Evolutionary conservation across 805 yeast species (phyloP), one percentile per base, ranked within the genome.

Genomic region (Candida orba): DNA sequence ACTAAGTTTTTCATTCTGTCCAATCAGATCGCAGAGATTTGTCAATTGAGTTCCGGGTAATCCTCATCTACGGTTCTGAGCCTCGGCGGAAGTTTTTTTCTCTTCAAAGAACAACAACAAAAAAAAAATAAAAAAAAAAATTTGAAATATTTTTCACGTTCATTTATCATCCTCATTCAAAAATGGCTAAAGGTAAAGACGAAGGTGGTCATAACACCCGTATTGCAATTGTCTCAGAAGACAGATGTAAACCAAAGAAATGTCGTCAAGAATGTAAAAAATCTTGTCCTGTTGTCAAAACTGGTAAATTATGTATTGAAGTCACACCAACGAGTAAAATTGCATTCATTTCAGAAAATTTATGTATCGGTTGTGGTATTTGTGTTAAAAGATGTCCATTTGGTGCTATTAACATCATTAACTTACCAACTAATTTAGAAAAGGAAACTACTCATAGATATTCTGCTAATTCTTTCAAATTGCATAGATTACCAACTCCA

Each of bases 331-430:
- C 81, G 18, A 79, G 85, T 48, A 93, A 93, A 62, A 87, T 93
- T 60, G 96, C 98, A 14, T 93, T 90, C 65, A 87, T 93, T 46
- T 86, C 96, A 15, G 99, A 93, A 64, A 86, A 72, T 34, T 72
- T 93, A 62, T 93, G 99, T 76, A 91, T 93, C 57, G 99, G 99
- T 64, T 93, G 99, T 75, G 99, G 99, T 89, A 93, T 93, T 57
- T 93, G 99, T 77, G 96, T 90, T 42, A 93, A 93, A 68, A 93
- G 89, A 65, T 93, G 99, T 69, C 99, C 99, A 27, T 93, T 93
- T 62, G 96, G 91, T 59, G 99, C 99, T 51, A 90, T 93, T 59
- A 84, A 78, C 60, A 93, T 93, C 63, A 93, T 93, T 72, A 93
- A 93, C 63, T 74, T 93, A 64, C 99, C 99, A 52, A 91, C 98